A percentile compares a stretch with the other conserved stretches of the same genome.
phyloP scores from a whole-genome alignment of 1,139 yeast genomes.

The Magnusiomyces sp. region DNA sequence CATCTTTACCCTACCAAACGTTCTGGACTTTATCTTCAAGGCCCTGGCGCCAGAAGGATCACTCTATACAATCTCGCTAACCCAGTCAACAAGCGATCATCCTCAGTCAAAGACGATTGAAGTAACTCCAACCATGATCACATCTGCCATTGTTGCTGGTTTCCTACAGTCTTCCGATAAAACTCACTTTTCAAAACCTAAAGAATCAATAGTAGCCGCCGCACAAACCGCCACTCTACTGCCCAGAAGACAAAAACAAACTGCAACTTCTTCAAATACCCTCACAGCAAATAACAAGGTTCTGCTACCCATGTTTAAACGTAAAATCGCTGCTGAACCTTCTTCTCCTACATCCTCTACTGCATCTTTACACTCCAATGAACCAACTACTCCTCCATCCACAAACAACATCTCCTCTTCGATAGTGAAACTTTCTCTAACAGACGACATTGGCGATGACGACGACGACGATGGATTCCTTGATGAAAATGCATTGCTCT shows the following conservation, averaged over 20 bases:
- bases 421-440: slow-evolving; percentile 32
- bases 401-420: slow-evolving; percentile 25
- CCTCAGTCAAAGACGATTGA: slow-evolving; percentile 40
- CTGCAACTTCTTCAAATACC: slow-evolving; percentile 4
- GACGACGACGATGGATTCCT: slow-evolving; percentile 42
- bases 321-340: slow-evolving; percentile 6
- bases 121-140: slow-evolving; percentile 38
- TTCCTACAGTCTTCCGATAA: slow-evolving; percentile 41
- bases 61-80: slow-evolving; percentile 21
- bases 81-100: background rate
- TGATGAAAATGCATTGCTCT: slow-evolving; percentile 26
- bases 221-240: background rate
- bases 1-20: slow-evolving; percentile 37
- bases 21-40: slow-evolving; percentile 38
- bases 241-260: slow-evolving; percentile 8
- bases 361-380: background rate
- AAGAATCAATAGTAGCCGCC: slow-evolving; percentile 24
- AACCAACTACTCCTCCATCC: slow-evolving; percentile 12
- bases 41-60: slow-evolving; percentile 42
- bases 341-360: slow-evolving; percentile 5
- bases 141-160: slow-evolving; percentile 52
- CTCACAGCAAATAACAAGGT: slow-evolving; percentile 9
- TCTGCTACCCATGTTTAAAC: slow-evolving; percentile 7
- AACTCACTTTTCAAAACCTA: slow-evolving; percentile 37
- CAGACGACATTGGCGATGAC: slow-evolving; percentile 41